Evolutionary conservation across 2,329 filamentous ascomycete genomes (phyloP).

Genomic region (Cryphonectria nitschkei): DNA sequence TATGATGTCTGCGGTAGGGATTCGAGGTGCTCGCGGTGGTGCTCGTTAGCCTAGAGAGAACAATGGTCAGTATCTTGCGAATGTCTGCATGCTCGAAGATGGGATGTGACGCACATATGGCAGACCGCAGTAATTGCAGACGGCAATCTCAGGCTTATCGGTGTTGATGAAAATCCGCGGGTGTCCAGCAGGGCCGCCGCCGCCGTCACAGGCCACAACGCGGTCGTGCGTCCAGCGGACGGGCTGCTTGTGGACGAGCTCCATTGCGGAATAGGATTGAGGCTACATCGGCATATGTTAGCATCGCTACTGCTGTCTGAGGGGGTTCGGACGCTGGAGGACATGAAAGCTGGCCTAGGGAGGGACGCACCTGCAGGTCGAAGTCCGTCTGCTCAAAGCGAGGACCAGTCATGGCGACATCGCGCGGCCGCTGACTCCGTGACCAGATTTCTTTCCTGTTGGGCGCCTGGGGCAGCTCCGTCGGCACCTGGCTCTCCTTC

Average conservation of each 20-base stretch:
- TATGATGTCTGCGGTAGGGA: constrained; percentile 80
- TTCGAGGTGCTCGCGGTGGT: constrained; percentile 83
- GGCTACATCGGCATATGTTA: constrained; percentile 61
- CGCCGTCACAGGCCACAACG: constrained; percentile 86
- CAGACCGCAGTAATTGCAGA: constrained; percentile 90
- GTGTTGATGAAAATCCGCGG: constrained; percentile 96
- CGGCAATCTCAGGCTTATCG: constrained; percentile 92
- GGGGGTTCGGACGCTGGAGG: not conserved
- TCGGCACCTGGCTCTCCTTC: constrained; percentile 46
- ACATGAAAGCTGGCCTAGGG: not conserved
- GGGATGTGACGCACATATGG: constrained; percentile 74
- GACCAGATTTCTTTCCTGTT: constrained; percentile 86
- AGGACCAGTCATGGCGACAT: constrained; percentile 87
- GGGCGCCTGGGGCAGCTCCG: constrained; percentile 75
- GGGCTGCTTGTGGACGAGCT: constrained; percentile 93
- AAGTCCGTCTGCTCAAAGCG: constrained; percentile 98
- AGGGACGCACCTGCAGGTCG: constrained; percentile 74
- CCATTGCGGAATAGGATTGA: constrained; percentile 85
- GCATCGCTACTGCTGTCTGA: not conserved
- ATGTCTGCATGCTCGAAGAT: constrained; percentile 8
- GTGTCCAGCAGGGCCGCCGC: constrained; percentile 87
- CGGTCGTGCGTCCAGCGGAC: constrained; percentile 88
- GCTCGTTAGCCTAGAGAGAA: constrained; percentile 75
- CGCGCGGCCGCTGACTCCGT: constrained; percentile 78
- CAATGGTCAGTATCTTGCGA: not conserved